A percentile compares a stretch with the other conserved stretches of the same genome.
These are phyloP conservation scores for Fennellomyces sp. DNA, from an alignment of 371 early-diverging fungal genomes.

Conservation along the genomic window DNA sequence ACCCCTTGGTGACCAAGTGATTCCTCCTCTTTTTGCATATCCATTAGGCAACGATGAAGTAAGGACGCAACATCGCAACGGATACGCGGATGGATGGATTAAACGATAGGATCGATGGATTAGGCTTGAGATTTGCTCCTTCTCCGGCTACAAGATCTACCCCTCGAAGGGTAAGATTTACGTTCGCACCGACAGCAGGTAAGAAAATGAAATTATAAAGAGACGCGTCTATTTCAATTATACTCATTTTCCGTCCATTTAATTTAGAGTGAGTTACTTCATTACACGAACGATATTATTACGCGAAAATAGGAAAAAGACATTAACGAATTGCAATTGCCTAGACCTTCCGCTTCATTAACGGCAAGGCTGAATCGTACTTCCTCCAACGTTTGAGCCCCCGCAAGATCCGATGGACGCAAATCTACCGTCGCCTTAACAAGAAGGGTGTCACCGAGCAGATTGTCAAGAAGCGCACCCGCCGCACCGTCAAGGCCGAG, in stretches of 20 bases:
- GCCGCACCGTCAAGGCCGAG: slow-evolving; percentile 93
- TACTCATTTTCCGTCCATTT: neutral
- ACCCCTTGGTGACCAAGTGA: neutral
- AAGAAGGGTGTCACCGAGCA: slow-evolving; percentile 98
- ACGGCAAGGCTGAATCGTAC: slow-evolving; percentile 93
- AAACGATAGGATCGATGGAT: neutral
- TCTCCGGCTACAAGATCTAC: slow-evolving; percentile 98
- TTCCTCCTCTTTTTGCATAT: slow-evolving; percentile 4
- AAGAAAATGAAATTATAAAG: slow-evolving; percentile 4
- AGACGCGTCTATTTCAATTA: neutral
- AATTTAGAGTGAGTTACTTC: slow-evolving; percentile 1
- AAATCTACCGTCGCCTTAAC: slow-evolving; percentile 96
- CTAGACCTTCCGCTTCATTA: slow-evolving; percentile 93
- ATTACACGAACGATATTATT: too few relatives aligned
- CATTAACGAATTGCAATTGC: neutral
- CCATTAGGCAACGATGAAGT: slow-evolving; percentile 6
- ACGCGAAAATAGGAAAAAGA: neutral
- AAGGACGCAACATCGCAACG: neutral
- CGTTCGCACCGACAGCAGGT: slow-evolving; percentile 89
- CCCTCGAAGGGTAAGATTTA: slow-evolving; percentile 95
- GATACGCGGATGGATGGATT: slow-evolving; percentile 11
- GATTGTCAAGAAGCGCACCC: slow-evolving; percentile 94
- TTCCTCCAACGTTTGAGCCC: slow-evolving; percentile 97
- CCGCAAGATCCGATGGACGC: slow-evolving; percentile 97
- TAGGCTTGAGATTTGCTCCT: slow-evolving; percentile 92